These are phyloP conservation scores for Backusella circina DNA, from an alignment of 192 early-diverging fungal species.

Conservation along the genomic window DNA sequence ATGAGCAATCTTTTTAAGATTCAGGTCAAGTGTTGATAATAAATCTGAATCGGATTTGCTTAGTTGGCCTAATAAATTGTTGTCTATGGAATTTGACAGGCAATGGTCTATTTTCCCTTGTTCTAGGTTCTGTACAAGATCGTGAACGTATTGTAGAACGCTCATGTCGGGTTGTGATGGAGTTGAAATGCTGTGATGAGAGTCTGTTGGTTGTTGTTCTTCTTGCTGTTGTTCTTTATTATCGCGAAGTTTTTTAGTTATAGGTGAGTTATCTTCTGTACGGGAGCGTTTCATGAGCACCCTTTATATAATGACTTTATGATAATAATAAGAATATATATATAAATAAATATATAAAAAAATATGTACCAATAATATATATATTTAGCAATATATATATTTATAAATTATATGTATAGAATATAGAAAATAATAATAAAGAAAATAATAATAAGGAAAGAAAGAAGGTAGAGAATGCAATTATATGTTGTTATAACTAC, in stretches of 20 bases:
- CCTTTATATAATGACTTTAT: neutral
- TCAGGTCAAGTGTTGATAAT: slow-evolving; percentile 6
- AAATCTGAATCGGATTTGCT: slow-evolving; percentile 7
- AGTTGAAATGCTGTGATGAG: neutral
- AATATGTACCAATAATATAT: neutral
- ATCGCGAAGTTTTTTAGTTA: slow-evolving; percentile 9
- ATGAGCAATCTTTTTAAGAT: slow-evolving; percentile 23
- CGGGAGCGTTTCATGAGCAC: slow-evolving; percentile 5
- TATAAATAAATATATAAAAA: neutral
- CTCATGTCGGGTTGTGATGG: neutral
- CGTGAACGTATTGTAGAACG: slow-evolving; percentile 5
- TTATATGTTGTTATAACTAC: neutral
- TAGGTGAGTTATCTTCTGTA: slow-evolving; percentile 8
- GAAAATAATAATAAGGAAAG: neutral
- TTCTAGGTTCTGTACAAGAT: slow-evolving; percentile 7
- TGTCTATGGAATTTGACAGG: neutral
- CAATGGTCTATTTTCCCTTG: slow-evolving; percentile 7
- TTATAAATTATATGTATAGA: neutral
- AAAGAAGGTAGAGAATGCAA: neutral
- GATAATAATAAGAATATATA: neutral
- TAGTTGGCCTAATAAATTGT: slow-evolving; percentile 10
- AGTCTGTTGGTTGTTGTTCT: neutral
- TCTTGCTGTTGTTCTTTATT: neutral
- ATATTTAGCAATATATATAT: neutral
- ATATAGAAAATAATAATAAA: neutral